Conservation (phyloP, 257 asterid species). For the Salvia splendens region DNA sequence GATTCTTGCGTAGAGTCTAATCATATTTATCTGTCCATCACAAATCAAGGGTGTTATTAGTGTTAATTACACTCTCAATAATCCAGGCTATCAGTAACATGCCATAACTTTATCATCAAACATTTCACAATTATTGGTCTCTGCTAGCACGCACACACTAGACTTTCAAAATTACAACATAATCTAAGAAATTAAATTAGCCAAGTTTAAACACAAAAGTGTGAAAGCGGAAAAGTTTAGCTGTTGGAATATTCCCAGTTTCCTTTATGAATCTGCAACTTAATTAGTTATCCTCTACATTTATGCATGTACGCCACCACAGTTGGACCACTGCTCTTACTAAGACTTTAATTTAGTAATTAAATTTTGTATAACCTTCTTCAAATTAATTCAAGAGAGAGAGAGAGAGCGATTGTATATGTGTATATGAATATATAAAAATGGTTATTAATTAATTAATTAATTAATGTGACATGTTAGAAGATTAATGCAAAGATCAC, state of each 20-base stretch:
- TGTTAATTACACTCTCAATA: neutral
- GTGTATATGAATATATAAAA: neutral
- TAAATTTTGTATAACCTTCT: neutral
- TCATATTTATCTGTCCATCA: neutral
- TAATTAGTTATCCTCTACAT: constrained; percentile 30
- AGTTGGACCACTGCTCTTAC: constrained; percentile 27
- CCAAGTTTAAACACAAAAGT: constrained; percentile 12
- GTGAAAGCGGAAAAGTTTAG: neutral
- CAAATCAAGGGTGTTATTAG: constrained; percentile 10
- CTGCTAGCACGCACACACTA: neutral
- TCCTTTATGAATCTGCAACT: constrained; percentile 30
- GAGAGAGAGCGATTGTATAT: neutral
- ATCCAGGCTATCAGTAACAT: constrained; percentile 31
- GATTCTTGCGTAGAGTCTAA: constrained; percentile 33
- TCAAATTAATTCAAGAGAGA: neutral
- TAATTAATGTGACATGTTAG: too few relatives aligned
- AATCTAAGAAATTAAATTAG: neutral
- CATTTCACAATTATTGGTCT: constrained; percentile 23
- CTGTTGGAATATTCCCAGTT: constrained; percentile 40
- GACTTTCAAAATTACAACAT: constrained; percentile 6
- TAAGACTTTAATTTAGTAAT: neutral
- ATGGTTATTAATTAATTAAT: neutral
- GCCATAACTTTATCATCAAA: constrained; percentile 30
- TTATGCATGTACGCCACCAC: constrained; percentile 35
- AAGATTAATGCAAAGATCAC: too few relatives aligned